phyloP scores from a whole-genome alignment of 345 rosid species.

The Rubroshorea leprosula region DNA sequence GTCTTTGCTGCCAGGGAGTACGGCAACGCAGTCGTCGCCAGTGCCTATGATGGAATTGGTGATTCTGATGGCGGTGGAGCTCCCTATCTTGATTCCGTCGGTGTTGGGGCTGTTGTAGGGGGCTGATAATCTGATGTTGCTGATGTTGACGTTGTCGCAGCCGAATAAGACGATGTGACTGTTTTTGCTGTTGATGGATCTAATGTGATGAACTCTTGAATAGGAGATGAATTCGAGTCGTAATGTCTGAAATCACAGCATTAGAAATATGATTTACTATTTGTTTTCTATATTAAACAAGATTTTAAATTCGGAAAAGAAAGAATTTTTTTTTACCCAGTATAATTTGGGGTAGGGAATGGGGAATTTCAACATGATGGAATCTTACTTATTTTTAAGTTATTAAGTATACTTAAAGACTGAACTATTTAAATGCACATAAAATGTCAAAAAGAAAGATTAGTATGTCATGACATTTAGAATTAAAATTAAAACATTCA shows the following conservation, averaged over 20 bases:
- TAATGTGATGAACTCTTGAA: slow-evolving; percentile 9
- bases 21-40: slow-evolving; percentile 44
- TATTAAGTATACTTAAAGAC: too few relatives aligned
- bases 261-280: too few relatives aligned
- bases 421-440: too few relatives aligned
- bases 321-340: too few relatives aligned
- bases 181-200: slow-evolving; percentile 22
- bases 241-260: slow-evolving; percentile 2
- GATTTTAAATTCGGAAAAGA: too few relatives aligned
- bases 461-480: too few relatives aligned
- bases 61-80: slow-evolving; percentile 17
- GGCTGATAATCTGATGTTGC: slow-evolving; percentile 19
- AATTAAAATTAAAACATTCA: too few relatives aligned
- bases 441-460: too few relatives aligned
- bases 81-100: slow-evolving; percentile 40
- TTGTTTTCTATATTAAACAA: too few relatives aligned
- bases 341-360: too few relatives aligned
- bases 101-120: slow-evolving; percentile 40
- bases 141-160: slow-evolving; percentile 14
- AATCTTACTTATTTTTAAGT: too few relatives aligned
- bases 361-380: too few relatives aligned
- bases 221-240: slow-evolving; percentile 20
- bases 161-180: slow-evolving; percentile 17
- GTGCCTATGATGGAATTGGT: slow-evolving; percentile 4
- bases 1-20: slow-evolving; percentile 31